phyloP scores from a whole-genome alignment of 2,329 filamentous ascomycete species.

The Alternaria sp. region DNA sequence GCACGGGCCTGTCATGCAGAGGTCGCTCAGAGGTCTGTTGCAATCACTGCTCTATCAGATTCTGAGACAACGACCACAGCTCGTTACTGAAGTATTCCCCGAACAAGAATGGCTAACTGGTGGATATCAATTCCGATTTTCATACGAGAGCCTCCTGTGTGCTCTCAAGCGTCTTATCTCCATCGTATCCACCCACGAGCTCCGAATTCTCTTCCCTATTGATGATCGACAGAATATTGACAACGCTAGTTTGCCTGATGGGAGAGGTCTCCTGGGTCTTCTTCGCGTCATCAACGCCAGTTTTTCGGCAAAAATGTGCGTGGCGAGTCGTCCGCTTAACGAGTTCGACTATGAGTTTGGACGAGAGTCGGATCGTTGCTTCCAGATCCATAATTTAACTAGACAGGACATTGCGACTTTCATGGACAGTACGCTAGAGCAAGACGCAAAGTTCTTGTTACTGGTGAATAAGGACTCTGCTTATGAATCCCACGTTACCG shows the following conservation, averaged over 20 bases:
- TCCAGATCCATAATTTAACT: not conserved
- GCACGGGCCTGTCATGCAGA: not conserved
- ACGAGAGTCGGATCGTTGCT: not conserved
- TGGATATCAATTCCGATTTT: not conserved
- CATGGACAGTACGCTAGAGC: not conserved
- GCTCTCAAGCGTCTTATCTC: not conserved
- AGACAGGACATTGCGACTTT: not conserved
- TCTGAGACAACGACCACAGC: not conserved
- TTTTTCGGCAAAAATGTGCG: not conserved
- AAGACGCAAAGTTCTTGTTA: constrained; percentile 1
- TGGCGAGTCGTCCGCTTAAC: not conserved
- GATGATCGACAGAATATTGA: not conserved
- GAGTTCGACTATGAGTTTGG: not conserved
- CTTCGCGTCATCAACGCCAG: not conserved
- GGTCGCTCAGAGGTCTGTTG: not conserved
- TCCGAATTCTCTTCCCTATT: not conserved
- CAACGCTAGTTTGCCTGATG: not conserved
- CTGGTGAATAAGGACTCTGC: not conserved
- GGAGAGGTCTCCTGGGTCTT: not conserved
- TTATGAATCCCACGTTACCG: constrained; percentile 7
- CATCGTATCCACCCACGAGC: not conserved
- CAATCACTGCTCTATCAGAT: not conserved
- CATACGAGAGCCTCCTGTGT: not conserved
- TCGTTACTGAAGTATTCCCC: not conserved
- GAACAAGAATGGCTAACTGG: not conserved